A percentile compares a stretch with the other conserved stretches of the same genome.
Conservation (phyloP, 225 moss, liverwort and hornwort species). For the Sphagnum tenellum region DNA sequence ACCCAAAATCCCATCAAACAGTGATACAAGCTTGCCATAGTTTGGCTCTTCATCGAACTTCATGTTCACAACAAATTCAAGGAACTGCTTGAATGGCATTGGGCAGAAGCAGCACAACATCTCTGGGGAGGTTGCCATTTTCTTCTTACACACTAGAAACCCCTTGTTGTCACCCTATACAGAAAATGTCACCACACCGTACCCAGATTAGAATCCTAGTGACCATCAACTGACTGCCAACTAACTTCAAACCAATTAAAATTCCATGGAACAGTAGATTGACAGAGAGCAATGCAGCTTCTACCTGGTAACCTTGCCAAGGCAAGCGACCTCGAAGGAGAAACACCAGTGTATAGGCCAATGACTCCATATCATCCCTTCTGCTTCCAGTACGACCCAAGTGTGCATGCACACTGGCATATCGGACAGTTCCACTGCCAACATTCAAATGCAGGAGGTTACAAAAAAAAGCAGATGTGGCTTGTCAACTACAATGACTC, state of each 20-base stretch:
- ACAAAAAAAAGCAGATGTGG: too few species aligned
- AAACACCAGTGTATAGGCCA: constrained; percentile 54
- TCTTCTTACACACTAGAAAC: constrained; percentile 65
- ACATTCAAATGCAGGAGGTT: too few species aligned
- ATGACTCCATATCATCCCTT: constrained; percentile 61
- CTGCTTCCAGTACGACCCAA: constrained; percentile 58
- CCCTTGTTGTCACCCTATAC: constrained; percentile 56
- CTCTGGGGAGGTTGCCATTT: constrained; percentile 61
- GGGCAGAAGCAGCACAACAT: constrained; percentile 68
- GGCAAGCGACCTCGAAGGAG: constrained; percentile 50
- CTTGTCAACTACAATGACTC: too few species aligned
- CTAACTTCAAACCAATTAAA: background rate
- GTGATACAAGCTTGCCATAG: constrained; percentile 41
- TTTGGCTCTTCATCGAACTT: constrained; percentile 65
- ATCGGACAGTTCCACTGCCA: constrained; percentile 53
- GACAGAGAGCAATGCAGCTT: background rate
- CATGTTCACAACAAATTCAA: constrained; percentile 61
- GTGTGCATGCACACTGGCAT: constrained; percentile 63
- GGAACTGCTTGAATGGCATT: constrained; percentile 48
- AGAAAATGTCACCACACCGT: too few species aligned
- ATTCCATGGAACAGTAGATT: background rate
- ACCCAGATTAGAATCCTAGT: too few species aligned
- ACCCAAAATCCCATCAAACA: constrained; percentile 52
- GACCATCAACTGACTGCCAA: too few species aligned
- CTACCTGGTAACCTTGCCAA: constrained; percentile 66